Base-by-base conservation (phyloP, 495 filamentous ascomycete species). In the Sordaria brevicollis region DNA sequence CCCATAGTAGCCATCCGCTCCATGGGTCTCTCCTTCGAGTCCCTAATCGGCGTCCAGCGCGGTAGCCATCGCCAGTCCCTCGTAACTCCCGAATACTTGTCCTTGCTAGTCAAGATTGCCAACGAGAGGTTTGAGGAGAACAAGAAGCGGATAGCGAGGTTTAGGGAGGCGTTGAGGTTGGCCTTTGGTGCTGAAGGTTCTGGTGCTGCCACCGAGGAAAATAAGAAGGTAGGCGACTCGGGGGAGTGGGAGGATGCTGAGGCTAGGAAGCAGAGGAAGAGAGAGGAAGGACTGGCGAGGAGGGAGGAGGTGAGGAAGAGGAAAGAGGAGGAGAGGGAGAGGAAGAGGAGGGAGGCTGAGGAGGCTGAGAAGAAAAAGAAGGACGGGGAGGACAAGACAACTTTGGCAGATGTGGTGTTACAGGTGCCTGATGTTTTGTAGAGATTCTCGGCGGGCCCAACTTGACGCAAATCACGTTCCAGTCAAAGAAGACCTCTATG, bases 1-100 rank as follows among this genome's bases (percentile, higher is more conserved):
- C 91, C 92, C 5, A 93, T 96, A 80, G 90, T 97, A 5, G 94
- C 90, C 2, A 85, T 97, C 8, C 88, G 94, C 39, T 92, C 91
- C 3, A 88, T 89, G 74, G 94, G 93, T 0, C 81, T 97, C 9
- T 85, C 86, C 1, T 86, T 97, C 66, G 93, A 96, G 76, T 90
- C 89, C 1, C 79, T 97, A 35, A 86, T 97, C 33, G 94, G 91
- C 0, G 85, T 86, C 68, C 74, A 85, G 31, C 74, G 78, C 7
- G 79, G 82, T 15, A 15, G 21, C 4, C 69, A 75, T 8, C 66
- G 75, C 15, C 79, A 80, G 65, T 76, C 79, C 11, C 73, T 83
- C 10, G 88, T 90, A 0, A 77, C 83, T 0, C 81, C 89, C 67
- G 81, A 78, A 6, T 89, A 93, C 74, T 81, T 97, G 13, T 78